Base-by-base conservation (phyloP, 2,329 filamentous ascomycete species). In the Cladophialophora exuberans region DNA sequence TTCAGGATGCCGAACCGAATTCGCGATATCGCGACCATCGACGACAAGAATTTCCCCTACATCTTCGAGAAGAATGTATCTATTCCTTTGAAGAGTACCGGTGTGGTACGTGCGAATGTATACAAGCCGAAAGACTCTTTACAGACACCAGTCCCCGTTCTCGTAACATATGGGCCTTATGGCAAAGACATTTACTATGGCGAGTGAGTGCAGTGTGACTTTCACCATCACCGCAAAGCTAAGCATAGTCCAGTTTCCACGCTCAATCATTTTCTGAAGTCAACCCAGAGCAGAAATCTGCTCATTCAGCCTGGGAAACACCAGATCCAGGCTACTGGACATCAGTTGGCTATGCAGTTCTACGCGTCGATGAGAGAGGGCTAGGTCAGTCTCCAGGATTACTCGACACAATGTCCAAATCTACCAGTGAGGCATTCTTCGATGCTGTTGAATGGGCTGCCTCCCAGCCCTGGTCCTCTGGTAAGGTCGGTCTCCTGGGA, bases 151-250 rank as follows among this genome's bases (percentile, higher is more conserved):
- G 77, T 63, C 44, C 86, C 87, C 0, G 85, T 88, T 0, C 67
- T 89, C 6, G 81, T 87, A 1, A 89, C 86, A 0, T 89, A 89
- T 60, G 86, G 86, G 0, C 87, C 87, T 0, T 89, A 89, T 60
- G 86, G 87, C 43, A 89, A 90, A 63, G 86, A 89, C 62, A 86
- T 88, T 30, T 80, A 77, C 17, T 89, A 88, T 66, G 17, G 15
- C 3, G 31, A 44, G 43, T 47, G 22, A 45, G 39, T 33, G 10
- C 6, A 5, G 5, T 28, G 9, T 6, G 17, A 9, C 22, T 15
- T 7, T 39, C 7, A 43, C 2, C 15, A 4, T 6, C n/a, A 11
- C 4, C 23, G 3, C 13, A 13, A n/a, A 15, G 33, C 33, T 51
- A 15, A 45, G 17, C 15, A 45, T n/a, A 6, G 6, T 35, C 20